Percentiles rank a stretch among this genome's conserved stretches.
phyloP scores from a whole-genome alignment of 495 filamentous ascomycete genomes.

The Staphylotrichum longicolle region DNA sequence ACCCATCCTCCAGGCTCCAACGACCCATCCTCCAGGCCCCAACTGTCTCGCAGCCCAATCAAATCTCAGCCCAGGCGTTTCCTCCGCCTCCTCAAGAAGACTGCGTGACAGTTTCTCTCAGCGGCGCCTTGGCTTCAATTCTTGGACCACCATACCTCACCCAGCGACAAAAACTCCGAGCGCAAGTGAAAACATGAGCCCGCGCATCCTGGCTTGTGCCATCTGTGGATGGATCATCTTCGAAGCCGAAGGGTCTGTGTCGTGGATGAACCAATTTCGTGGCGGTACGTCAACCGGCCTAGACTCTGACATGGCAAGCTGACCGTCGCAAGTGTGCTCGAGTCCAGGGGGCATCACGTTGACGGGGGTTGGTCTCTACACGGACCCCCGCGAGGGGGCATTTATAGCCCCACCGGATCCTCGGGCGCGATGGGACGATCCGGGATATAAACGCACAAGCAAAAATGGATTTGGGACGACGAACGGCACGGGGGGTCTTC shows the following conservation, averaged over 20 bases:
- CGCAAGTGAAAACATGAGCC: neutral
- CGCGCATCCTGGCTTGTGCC: neutral
- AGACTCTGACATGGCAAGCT: neutral
- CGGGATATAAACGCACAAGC: neutral
- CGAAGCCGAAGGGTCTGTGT: neutral
- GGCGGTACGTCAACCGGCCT: neutral
- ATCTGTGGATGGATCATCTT: conserved; percentile 1
- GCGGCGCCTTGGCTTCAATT: too few species aligned
- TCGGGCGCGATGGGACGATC: conserved; percentile 3
- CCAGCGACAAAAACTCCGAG: too few species aligned
- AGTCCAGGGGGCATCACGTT: neutral
- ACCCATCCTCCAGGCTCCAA: too few species aligned
- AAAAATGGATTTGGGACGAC: neutral
- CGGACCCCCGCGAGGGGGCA: neutral
- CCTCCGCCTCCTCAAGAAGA: too few species aligned
- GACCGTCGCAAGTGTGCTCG: neutral
- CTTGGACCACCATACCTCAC: too few species aligned
- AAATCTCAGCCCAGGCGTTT: too few species aligned
- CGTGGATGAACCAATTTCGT: conserved; percentile 6
- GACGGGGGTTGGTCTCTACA: conserved; percentile 1
- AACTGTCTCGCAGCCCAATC: too few species aligned
- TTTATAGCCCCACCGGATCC: conserved; percentile 3
- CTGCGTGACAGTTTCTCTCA: too few species aligned
- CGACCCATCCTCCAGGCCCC: too few species aligned
- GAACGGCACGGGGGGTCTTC: conserved; percentile 7